These are phyloP conservation scores for Nemania abortiva DNA, from an alignment of 2,329 filamentous ascomycete species.

Conservation along the genomic window DNA sequence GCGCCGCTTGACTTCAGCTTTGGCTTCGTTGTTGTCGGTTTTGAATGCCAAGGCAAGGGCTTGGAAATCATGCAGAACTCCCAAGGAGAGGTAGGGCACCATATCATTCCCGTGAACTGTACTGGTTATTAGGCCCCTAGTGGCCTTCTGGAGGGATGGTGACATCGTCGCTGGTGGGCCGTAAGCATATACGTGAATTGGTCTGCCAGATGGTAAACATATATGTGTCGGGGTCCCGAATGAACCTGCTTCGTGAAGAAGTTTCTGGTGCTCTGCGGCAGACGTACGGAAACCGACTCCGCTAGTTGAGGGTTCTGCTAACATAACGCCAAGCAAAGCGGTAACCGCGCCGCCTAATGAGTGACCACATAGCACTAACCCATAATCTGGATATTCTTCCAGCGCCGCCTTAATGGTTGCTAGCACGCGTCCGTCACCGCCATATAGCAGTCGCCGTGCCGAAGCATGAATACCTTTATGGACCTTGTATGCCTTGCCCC, in stretches of 20 bases:
- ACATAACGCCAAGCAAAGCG: conserved; percentile 76
- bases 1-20: conserved; percentile 73
- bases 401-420: conserved; percentile 74
- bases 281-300: conserved; percentile 74
- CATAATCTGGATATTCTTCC: conserved; percentile 75
- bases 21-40: conserved; percentile 74
- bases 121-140: conserved; percentile 79
- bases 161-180: conserved; percentile 81
- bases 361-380: conserved; percentile 76
- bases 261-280: conserved; percentile 58
- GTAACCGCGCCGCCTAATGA: conserved; percentile 78
- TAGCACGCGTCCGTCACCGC: conserved; percentile 74
- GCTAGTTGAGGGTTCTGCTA: conserved; percentile 70
- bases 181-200: conserved; percentile 84
- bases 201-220: conserved; percentile 73
- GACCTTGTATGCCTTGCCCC: conserved; percentile 74
- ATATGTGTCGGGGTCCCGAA: conserved; percentile 51
- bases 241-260: conserved; percentile 51
- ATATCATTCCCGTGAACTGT: conserved; percentile 79
- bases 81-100: conserved; percentile 79
- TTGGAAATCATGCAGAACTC: conserved; percentile 80
- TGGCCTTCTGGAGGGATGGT: conserved; percentile 74
- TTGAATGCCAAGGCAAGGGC: conserved; percentile 79
- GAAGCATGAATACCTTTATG: conserved; percentile 82
- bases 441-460: conserved; percentile 74